Conservation (phyloP, 257 asterid genomes). For the Solanum bukasovii region DNA sequence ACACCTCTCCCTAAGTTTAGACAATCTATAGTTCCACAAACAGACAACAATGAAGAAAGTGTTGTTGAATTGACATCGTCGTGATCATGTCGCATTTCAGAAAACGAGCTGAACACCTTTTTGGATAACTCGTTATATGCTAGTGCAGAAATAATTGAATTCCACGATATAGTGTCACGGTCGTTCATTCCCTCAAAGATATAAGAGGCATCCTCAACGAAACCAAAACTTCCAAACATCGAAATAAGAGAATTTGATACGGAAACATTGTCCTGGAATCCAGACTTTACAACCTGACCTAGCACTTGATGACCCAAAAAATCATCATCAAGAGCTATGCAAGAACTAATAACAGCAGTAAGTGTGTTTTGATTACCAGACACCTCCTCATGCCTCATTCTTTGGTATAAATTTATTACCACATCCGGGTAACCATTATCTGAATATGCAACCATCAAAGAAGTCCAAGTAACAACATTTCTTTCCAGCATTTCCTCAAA, state of each 20-base stretch:
- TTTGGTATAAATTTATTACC: slow-evolving; percentile 37
- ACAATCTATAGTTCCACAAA: slow-evolving; percentile 33
- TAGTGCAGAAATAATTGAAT: slow-evolving; percentile 64
- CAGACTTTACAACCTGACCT: slow-evolving; percentile 61
- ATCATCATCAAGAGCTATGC: slow-evolving; percentile 59
- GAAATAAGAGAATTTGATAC: slow-evolving; percentile 74
- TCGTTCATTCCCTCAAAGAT: slow-evolving; percentile 49
- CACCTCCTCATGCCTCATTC: slow-evolving; percentile 48
- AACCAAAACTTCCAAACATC: slow-evolving; percentile 42
- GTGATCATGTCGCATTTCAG: slow-evolving; percentile 53
- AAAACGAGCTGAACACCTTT: slow-evolving; percentile 43
- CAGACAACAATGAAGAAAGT: slow-evolving; percentile 51
- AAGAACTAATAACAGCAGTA: slow-evolving; percentile 59
- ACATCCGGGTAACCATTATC: slow-evolving; percentile 34
- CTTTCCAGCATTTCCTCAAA: slow-evolving; percentile 67
- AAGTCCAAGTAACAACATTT: slow-evolving; percentile 94
- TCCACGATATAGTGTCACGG: slow-evolving; percentile 72
- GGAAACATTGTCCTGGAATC: slow-evolving; percentile 47
- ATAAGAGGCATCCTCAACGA: slow-evolving; percentile 32
- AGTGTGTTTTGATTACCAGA: slow-evolving; percentile 56
- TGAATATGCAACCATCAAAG: slow-evolving; percentile 64
- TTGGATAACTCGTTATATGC: slow-evolving; percentile 37
- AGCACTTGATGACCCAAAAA: slow-evolving; percentile 65
- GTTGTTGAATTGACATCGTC: slow-evolving; percentile 52
- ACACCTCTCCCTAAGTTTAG: slow-evolving; percentile 67